Percentiles rank a stretch among this genome's conserved stretches.
Conservation (phyloP, 768 basidiomycete genomes). For the Hygrocybe coccinea region DNA sequence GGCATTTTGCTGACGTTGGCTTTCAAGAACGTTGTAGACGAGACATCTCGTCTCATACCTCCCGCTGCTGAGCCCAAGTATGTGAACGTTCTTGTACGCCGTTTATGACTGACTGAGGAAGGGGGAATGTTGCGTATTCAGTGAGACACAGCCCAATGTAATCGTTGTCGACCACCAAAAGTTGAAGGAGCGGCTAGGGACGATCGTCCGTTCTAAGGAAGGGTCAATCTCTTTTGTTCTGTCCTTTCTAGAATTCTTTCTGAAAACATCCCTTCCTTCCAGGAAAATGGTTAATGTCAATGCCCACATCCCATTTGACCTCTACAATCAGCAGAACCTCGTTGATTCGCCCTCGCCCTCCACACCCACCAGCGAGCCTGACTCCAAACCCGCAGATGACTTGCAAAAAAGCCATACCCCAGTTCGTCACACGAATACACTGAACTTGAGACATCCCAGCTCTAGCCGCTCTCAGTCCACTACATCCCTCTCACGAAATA, state of each 20-base stretch:
- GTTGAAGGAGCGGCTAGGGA: constrained; percentile 49
- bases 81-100: constrained; percentile 20
- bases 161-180: constrained; percentile 43
- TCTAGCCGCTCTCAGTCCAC: constrained; percentile 12
- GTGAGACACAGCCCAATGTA: constrained; percentile 17
- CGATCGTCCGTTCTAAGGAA: constrained; percentile 58
- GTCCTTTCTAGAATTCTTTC: background rate
- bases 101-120: background rate
- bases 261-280: constrained; percentile 6
- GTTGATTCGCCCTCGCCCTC: constrained; percentile 23
- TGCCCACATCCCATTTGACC: constrained; percentile 56
- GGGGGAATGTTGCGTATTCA: background rate
- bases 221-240: constrained; percentile 38
- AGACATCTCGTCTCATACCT: constrained; percentile 33
- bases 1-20: background rate
- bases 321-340: constrained; percentile 38
- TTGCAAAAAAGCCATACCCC: constrained; percentile 12
- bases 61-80: constrained; percentile 20
- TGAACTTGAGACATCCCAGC: background rate
- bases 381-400: constrained; percentile 12
- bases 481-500: constrained; percentile 5
- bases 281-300: constrained; percentile 72
- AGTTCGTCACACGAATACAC: constrained; percentile 14
- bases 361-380: constrained; percentile 23
- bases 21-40: constrained; percentile 16